Base-by-base conservation (phyloP, 2,329 filamentous ascomycete species). In the Colletotrichum sp. region DNA sequence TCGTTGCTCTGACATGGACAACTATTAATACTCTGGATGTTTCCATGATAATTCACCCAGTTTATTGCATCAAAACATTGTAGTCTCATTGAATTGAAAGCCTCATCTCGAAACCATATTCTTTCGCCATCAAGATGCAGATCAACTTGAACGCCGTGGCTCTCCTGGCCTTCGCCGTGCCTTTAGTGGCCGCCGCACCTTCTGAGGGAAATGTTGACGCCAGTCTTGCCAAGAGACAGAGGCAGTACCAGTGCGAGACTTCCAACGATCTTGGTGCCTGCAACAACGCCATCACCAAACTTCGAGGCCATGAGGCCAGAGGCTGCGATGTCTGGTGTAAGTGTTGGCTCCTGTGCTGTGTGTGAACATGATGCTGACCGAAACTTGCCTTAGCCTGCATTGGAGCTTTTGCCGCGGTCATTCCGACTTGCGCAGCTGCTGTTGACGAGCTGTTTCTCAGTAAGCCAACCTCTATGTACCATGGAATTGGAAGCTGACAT, bases 1-100 rank as follows among this genome's bases (percentile, higher is more conserved):
- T 13, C 6, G 1, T 21, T 21, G 10, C 6, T 21, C 10, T 0
- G 10, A 49, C 10, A 2, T 49, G 0, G 44, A 21, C 18, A 49
- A n/a, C 9, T 49, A 49, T 49, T 49, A 49, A 49, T n/a, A 44
- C 16, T n/a, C 39, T 1, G 0, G 39, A n/a, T 0, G 9, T 44
- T 10, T 44, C 16, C 8, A 44, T 44, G 5, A 18, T 5, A 0
- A 18, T 18, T 1, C 0, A n/a, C 36, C 1, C 0, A n/a, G 1
- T 3, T 10, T n/a, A 0, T 44, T n/a, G 16, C 8, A 44, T 44
- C 39, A n/a, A 44, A n/a, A 21, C 18, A 21, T 7, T 21, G 18
- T 13, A 0, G 44, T 49, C 9, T 21, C 10, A 49, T 0, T 49
- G 9, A 21, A 12, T 12, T 4, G 5, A 7, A 44, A 44, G 0